phyloP scores from a whole-genome alignment of 2,329 filamentous ascomycete species.

The Verticillium zaregamsianum region DNA sequence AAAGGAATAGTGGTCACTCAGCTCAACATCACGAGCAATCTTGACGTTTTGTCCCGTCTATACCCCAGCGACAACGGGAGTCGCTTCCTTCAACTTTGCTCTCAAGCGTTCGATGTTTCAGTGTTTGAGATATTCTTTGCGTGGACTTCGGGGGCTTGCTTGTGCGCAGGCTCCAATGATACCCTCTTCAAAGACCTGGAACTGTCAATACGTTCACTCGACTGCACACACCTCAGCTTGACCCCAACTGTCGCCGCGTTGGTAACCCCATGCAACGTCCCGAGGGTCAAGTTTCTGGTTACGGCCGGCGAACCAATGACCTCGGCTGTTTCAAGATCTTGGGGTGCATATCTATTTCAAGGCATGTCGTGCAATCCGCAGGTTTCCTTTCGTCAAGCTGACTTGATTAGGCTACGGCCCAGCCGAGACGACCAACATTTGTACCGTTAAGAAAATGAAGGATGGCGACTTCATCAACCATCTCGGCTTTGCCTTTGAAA shows the following conservation, averaged over 20 bases:
- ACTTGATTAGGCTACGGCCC: slow-evolving; percentile 62
- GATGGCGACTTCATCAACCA: slow-evolving; percentile 61
- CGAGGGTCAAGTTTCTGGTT: slow-evolving; percentile 69
- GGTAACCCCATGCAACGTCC: slow-evolving; percentile 64
- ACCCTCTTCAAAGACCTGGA: slow-evolving; percentile 71
- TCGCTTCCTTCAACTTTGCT: slow-evolving; percentile 76
- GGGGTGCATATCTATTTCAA: slow-evolving; percentile 69
- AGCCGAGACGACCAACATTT: slow-evolving; percentile 85
- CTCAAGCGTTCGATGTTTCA: slow-evolving; percentile 81
- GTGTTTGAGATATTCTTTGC: slow-evolving; percentile 89
- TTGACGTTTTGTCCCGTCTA: slow-evolving; percentile 59
- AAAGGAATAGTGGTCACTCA: slow-evolving; percentile 80
- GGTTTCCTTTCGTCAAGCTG: too few relatives aligned
- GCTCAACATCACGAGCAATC: slow-evolving; percentile 70
- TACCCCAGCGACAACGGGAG: slow-evolving; percentile 56
- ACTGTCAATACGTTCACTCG: slow-evolving; percentile 55
- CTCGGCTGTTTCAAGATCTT: slow-evolving; percentile 62
- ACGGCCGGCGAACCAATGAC: slow-evolving; percentile 80
- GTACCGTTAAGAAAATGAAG: slow-evolving; percentile 65
- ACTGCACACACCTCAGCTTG: slow-evolving; percentile 75
- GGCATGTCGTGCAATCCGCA: slow-evolving; percentile 31
- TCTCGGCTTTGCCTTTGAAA: slow-evolving; percentile 69
- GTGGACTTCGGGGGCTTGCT: slow-evolving; percentile 72
- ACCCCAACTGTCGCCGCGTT: slow-evolving; percentile 81
- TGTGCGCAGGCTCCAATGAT: slow-evolving; percentile 74